Conservation (phyloP, 352 stramenopile species). For the Pythium grandisporangium region DNA sequence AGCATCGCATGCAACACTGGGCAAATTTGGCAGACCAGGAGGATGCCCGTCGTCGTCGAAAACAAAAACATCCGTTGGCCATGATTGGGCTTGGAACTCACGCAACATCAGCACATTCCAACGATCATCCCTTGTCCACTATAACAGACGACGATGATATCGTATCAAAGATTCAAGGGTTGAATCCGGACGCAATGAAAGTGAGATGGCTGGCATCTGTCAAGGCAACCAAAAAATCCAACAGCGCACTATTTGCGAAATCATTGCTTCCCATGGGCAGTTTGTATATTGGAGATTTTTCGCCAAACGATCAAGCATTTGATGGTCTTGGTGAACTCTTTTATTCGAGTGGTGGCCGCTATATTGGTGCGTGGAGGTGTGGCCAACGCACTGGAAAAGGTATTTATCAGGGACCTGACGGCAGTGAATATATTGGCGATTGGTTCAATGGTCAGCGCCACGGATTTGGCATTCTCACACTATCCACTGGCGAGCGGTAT, state of each 20-base stretch:
- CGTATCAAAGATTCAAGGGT: neutral
- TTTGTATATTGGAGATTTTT: conserved; percentile 73
- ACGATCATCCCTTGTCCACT: neutral
- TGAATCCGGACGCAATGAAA: conserved; percentile 7
- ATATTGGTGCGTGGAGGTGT: conserved; percentile 73
- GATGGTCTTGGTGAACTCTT: conserved; percentile 83
- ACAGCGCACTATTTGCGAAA: conserved; percentile 44
- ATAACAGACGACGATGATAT: neutral
- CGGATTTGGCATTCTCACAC: conserved; percentile 69
- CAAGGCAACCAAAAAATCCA: conserved; percentile 17
- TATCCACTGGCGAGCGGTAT: conserved; percentile 78
- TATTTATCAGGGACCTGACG: conserved; percentile 46
- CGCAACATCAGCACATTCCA: neutral
- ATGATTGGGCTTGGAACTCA: conserved; percentile 14
- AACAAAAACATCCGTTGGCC: conserved; percentile 23
- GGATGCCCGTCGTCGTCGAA: conserved; percentile 8
- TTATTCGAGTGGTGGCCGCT: conserved; percentile 75
- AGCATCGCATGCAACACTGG: conserved; percentile 62
- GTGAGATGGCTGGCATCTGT: conserved; percentile 47
- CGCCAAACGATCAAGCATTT: conserved; percentile 23
- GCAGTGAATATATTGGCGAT: conserved; percentile 58
- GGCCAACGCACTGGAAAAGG: conserved; percentile 61
- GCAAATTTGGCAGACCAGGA: conserved; percentile 28
- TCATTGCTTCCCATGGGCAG: conserved; percentile 49
- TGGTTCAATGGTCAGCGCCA: conserved; percentile 75